phyloP scores from a whole-genome alignment of 2,329 filamentous ascomycete genomes.

The Hymenoscyphus salicellus region DNA sequence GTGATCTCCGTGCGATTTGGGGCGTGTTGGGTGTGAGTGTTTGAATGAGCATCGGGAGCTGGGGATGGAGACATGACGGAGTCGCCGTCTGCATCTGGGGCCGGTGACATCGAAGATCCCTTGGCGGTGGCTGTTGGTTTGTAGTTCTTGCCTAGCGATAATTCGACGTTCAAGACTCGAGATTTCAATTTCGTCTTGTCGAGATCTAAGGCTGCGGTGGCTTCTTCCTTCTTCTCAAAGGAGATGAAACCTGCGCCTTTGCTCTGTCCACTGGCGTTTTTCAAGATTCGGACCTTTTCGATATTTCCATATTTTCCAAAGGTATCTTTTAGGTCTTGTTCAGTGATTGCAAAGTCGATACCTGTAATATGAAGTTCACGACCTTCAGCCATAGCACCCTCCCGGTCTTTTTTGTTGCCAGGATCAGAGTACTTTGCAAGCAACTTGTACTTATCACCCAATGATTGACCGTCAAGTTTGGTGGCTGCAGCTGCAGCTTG shows the following conservation, averaged over 20 bases:
- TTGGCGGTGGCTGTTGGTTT: conserved; percentile 53
- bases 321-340: conserved; percentile 65
- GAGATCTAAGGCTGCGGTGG: conserved; percentile 64
- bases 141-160: conserved; percentile 55
- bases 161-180: conserved; percentile 64
- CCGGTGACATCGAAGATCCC: conserved; percentile 36
- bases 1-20: conserved; percentile 50
- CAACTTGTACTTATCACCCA: conserved; percentile 68
- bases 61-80: conserved; percentile 35
- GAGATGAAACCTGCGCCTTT: conserved; percentile 80
- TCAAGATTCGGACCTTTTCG: conserved; percentile 68
- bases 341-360: conserved; percentile 58
- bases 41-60: conserved; percentile 23
- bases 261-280: conserved; percentile 63
- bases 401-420: conserved; percentile 69
- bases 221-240: conserved; percentile 68
- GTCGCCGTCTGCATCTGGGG: conserved; percentile 35
- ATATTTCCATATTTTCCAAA: conserved; percentile 77
- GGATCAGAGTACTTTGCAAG: conserved; percentile 84
- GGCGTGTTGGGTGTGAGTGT: conserved; percentile 28
- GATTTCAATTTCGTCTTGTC: conserved; percentile 68
- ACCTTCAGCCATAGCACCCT: conserved; percentile 79
- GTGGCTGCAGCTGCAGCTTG: conserved; percentile 70
- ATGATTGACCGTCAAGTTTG: conserved; percentile 64
- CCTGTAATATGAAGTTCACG: conserved; percentile 80